phyloP scores from a whole-genome alignment of 306 rosid species.

The Alnus rubra region DNA sequence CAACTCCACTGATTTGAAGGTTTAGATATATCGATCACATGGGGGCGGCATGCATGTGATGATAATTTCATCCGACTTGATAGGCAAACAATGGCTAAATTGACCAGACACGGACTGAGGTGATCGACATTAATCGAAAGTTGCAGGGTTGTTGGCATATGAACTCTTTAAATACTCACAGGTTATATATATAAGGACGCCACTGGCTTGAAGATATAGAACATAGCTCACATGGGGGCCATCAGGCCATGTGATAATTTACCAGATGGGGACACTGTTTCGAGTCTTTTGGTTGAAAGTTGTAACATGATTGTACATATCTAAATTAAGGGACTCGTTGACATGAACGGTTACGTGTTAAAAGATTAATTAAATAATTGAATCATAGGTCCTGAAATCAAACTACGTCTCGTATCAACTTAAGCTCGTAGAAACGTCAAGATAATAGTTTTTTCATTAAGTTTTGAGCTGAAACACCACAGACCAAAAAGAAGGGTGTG shows the following conservation, averaged over 20 bases:
- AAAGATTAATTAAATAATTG: too few relatives aligned
- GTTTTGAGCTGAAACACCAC: too few relatives aligned
- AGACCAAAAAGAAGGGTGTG: too few relatives aligned
- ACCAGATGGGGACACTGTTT: neutral
- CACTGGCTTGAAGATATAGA: neutral
- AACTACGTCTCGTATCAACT: too few relatives aligned
- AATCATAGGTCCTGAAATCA: neutral
- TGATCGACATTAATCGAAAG: neutral
- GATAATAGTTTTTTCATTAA: too few relatives aligned
- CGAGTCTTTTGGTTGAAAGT: neutral
- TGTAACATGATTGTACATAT: neutral
- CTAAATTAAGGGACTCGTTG: neutral
- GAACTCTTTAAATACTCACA: neutral
- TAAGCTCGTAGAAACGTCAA: too few relatives aligned
- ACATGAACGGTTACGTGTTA: neutral
- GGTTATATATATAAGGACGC: neutral
- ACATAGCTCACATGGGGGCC: neutral
- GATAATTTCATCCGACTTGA: neutral
- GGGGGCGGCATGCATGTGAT: neutral
- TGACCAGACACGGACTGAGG: too few relatives aligned
- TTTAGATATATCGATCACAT: neutral
- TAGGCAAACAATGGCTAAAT: too few relatives aligned
- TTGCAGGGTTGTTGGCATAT: neutral
- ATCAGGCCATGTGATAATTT: neutral
- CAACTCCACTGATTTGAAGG: neutral